phyloP scores from a whole-genome alignment of 176 grass and related monocot species.

The Secale cereale region DNA sequence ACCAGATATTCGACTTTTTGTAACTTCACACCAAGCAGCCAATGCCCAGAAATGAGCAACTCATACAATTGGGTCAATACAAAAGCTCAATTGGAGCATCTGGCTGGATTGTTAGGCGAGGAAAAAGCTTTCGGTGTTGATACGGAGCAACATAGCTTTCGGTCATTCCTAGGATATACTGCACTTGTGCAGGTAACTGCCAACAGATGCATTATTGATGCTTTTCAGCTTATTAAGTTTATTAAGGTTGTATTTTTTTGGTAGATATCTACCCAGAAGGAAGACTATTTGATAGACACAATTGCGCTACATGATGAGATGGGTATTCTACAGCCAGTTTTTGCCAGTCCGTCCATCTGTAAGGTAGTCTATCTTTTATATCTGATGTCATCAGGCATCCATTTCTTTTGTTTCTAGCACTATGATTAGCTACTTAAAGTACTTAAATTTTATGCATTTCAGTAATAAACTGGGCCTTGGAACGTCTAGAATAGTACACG shows the following conservation, averaged over 20 bases:
- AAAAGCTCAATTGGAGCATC: slow-evolving; percentile 59
- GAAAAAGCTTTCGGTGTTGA: slow-evolving; percentile 79
- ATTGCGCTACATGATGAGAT: slow-evolving; percentile 83
- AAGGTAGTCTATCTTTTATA: slow-evolving; percentile 58
- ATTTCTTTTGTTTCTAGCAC: not conserved
- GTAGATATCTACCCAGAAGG: slow-evolving; percentile 77
- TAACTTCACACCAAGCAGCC: slow-evolving; percentile 24
- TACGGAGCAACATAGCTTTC: slow-evolving; percentile 91
- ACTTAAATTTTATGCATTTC: not conserved
- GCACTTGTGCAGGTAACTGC: slow-evolving; percentile 88
- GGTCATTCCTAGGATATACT: slow-evolving; percentile 95
- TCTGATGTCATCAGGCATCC: slow-evolving; percentile 5
- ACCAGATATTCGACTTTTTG: slow-evolving; percentile 20
- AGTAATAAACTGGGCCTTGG: not conserved
- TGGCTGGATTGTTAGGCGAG: slow-evolving; percentile 43
- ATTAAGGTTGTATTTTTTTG: slow-evolving; percentile 12
- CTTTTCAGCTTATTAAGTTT: slow-evolving; percentile 10
- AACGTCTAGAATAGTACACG: slow-evolving; percentile 20
- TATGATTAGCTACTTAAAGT: slow-evolving; percentile 6
- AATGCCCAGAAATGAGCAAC: slow-evolving; percentile 38
- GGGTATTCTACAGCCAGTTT: slow-evolving; percentile 65
- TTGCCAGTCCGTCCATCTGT: slow-evolving; percentile 70
- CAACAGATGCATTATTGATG: not conserved
- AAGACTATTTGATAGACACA: slow-evolving; percentile 93
- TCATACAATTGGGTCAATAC: slow-evolving; percentile 78